Evolutionary conservation across 75 land plant genomes (phyloP), one percentile per base, ranked within the genome.

Genomic region (Larix kaempferi): DNA sequence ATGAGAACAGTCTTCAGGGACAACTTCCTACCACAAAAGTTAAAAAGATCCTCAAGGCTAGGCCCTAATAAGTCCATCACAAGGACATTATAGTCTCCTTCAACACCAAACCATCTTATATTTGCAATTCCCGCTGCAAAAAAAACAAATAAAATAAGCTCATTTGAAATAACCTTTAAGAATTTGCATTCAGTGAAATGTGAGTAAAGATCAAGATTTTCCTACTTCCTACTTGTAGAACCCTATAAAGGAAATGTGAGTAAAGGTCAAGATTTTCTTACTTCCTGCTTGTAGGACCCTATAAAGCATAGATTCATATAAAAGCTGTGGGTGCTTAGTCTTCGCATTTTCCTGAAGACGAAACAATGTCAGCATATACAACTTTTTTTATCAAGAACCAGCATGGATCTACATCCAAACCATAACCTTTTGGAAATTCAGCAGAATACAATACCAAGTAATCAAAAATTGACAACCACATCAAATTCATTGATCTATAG

Each of bases 1-100:
- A 91, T 89, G 15, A 91, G 89, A 33, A 89, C 93, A 60, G 93
- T 89, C 80, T 91, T 91, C 76, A 91, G 83, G 33, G 93, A 91
- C 59, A 91, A 80, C 63, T 87, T 91, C 75, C 92, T 81, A 74
- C 84, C 85, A 69, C 91, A 91, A 63, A 89, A 91, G 84, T 89
- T 91, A 75, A 91, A 91, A 15, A 91, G 81, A 78, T 91, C 92
- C 75, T 91, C 93, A 71, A 91, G 89, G 73, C 94, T 92, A 21
- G 94, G 94, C 59, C 94, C 94, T 76, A 92, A 71, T 29, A 92
- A 78, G 83, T 92, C 94, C 74, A 92, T 82, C 23, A 88, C 92
- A 52, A 92, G 81, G 33, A 86, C 90, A 86, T 87, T 90, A 63
- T 88, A 92, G 72, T 92, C 94, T 57, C 94, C 94, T 76, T 92